Evolutionary conservation across 768 basidiomycete species (phyloP), one percentile per base, ranked within the genome.

Genomic region (Mycena galericulata): DNA sequence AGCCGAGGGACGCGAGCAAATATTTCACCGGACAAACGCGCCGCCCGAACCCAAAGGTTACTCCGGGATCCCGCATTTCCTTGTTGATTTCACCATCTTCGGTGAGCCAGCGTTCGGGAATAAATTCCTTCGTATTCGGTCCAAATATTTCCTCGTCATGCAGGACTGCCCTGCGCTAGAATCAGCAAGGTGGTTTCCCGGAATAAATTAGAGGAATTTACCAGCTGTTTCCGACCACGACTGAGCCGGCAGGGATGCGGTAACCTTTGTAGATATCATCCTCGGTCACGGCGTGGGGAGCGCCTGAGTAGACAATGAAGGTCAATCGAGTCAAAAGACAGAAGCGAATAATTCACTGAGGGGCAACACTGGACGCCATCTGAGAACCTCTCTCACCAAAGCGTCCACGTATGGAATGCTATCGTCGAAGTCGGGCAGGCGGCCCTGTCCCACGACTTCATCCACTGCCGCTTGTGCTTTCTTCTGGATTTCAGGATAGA

Each of bases 391-490:
- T n/a, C n/a, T n/a, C n/a, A n/a, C n/a, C n/a, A n/a, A n/a, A n/a
- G n/a, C n/a, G n/a, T n/a, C n/a, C n/a, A n/a, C n/a, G n/a, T n/a
- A n/a, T n/a, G n/a, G n/a, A n/a, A n/a, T n/a, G n/a, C n/a, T n/a
- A n/a, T n/a, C n/a, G n/a, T n/a, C n/a, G n/a, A n/a, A n/a, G n/a
- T n/a, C n/a, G n/a, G n/a, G n/a, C n/a, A n/a, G n/a, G n/a, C n/a
- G n/a, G n/a, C n/a, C n/a, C n/a, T n/a, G n/a, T n/a, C 77, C 77
- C 6, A 77, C 59, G 10, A 73, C 71, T 1, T 22, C 24, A 57
- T 79, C 78, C 4, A 80, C 60, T 34, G 77, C 76, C 4, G 49
- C 68, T 57, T 79, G 79, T 4, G 73, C 78, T 24, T 65, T 70
- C 47, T 66, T 63, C 54, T 76, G 73, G 9, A 78, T 51, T 1